Evolutionary conservation across 75 land plant genomes (phyloP).

Genomic region (Picea glauca): DNA sequence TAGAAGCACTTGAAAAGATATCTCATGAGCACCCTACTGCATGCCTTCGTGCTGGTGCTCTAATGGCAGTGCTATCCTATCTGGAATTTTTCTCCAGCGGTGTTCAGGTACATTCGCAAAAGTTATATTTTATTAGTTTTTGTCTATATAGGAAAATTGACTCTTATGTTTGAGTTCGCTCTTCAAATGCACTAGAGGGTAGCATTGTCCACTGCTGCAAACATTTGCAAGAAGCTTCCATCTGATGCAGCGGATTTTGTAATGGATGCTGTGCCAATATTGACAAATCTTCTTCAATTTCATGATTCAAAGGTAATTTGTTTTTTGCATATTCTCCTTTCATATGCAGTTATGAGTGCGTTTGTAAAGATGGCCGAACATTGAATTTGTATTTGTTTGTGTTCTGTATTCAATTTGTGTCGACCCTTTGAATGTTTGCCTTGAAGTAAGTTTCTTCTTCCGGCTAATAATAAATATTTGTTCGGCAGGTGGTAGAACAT

Average conservation of each 20-base stretch:
- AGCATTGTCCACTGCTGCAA: constrained; percentile 71
- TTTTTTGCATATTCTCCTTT: neutral
- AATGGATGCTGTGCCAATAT: constrained; percentile 58
- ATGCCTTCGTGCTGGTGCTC: constrained; percentile 63
- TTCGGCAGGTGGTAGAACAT: constrained; percentile 60
- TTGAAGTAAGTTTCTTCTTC: neutral
- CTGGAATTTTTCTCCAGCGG: constrained; percentile 74
- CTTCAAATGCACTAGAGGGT: constrained; percentile 42
- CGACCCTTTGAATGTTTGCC: neutral
- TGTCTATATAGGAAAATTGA: neutral
- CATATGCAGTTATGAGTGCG: neutral
- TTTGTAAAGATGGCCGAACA: neutral
- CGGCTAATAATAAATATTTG: neutral
- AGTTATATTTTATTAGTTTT: constrained; percentile 8
- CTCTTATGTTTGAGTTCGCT: neutral
- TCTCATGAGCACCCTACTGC: constrained; percentile 64
- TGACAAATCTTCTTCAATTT: constrained; percentile 69
- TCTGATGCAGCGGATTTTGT: constrained; percentile 39
- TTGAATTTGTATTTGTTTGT: neutral
- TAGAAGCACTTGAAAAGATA: constrained; percentile 81
- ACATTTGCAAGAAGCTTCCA: constrained; percentile 69
- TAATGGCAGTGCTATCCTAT: constrained; percentile 56
- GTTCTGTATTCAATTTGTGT: constrained; percentile 1
- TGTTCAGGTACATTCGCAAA: constrained; percentile 45
- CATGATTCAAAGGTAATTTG: constrained; percentile 56